These are phyloP conservation scores for Rhodotorula kratochvilovae DNA, from an alignment of 768 basidiomycete genomes.

Conservation along the genomic window DNA sequence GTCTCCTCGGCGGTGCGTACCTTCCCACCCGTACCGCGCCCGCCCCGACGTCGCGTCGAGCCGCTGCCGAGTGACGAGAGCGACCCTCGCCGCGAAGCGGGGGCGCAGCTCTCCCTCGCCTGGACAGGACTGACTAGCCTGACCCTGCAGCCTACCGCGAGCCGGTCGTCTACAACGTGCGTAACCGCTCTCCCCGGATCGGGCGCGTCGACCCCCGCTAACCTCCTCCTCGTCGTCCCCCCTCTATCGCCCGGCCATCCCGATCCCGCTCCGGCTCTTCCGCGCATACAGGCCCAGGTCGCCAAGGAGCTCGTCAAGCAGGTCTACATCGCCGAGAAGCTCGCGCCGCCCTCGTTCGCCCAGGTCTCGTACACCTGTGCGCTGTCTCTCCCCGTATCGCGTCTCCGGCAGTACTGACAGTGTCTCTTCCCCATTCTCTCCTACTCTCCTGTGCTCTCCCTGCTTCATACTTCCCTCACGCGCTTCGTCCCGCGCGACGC, in stretches of 20 bases:
- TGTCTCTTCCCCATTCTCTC: background rate
- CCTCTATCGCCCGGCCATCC: background rate
- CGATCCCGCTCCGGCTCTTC: too few relatives aligned
- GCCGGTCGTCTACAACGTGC: conserved; percentile 70
- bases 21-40: background rate
- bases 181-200: background rate
- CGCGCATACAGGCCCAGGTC: conserved; percentile 52
- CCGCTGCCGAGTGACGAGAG: conserved; percentile 18
- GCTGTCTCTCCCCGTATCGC: background rate
- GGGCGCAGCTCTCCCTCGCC: too few relatives aligned
- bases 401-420: background rate
- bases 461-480: too few relatives aligned
- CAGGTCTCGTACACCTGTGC: conserved; percentile 32
- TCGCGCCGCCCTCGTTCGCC: conserved; percentile 60
- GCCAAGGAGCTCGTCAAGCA: conserved; percentile 70
- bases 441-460: background rate
- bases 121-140: conserved; percentile 33
- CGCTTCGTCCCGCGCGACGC: too few relatives aligned
- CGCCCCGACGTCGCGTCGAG: background rate
- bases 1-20: conserved; percentile 56
- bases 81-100: conserved; percentile 38
- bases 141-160: conserved; percentile 62
- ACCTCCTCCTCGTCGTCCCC: background rate
- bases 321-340: conserved; percentile 63
- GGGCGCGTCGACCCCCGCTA: background rate